Evolutionary conservation across 208 protist species (phyloP).

Genomic region (Naegleria fowleri): DNA sequence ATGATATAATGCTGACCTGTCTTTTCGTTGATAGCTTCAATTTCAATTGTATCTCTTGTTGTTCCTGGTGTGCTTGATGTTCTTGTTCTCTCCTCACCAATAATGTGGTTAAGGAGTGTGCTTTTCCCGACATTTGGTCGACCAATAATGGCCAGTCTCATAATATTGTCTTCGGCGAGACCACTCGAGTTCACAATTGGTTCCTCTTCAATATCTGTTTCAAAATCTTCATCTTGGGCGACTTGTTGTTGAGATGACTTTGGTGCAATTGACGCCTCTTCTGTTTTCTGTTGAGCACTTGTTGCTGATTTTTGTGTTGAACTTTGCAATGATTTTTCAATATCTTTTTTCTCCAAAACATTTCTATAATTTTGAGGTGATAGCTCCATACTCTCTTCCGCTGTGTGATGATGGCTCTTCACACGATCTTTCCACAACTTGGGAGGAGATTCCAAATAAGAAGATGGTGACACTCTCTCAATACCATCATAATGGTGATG

Average conservation of each 20-base stretch:
- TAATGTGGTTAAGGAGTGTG: conserved; percentile 64
- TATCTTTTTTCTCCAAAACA: too few relatives aligned
- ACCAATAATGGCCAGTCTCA: conserved; percentile 40
- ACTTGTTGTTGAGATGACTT: background rate
- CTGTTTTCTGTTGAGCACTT: too few relatives aligned
- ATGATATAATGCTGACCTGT: conserved; percentile 35
- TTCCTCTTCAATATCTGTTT: background rate
- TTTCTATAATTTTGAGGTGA: background rate
- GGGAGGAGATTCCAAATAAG: too few relatives aligned
- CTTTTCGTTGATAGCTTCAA: conserved; percentile 68
- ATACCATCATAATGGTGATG: background rate
- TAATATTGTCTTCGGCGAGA: background rate
- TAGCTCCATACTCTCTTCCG: background rate
- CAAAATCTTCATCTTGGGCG: background rate
- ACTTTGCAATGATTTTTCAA: too few relatives aligned
- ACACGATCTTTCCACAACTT: background rate
- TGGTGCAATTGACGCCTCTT: background rate
- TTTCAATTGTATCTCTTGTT: conserved; percentile 78
- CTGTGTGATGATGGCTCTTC: background rate
- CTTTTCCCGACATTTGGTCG: conserved; percentile 45
- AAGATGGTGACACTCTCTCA: background rate
- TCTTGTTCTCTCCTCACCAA: conserved; percentile 74
- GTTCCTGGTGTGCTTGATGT: conserved; percentile 71
- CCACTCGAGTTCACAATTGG: background rate
- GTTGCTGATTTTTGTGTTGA: too few relatives aligned